A percentile compares a stretch with the other conserved stretches of the same genome.
Evolutionary conservation across 495 filamentous ascomycete genomes (phyloP).

Genomic region (Tuber melanosporum): DNA sequence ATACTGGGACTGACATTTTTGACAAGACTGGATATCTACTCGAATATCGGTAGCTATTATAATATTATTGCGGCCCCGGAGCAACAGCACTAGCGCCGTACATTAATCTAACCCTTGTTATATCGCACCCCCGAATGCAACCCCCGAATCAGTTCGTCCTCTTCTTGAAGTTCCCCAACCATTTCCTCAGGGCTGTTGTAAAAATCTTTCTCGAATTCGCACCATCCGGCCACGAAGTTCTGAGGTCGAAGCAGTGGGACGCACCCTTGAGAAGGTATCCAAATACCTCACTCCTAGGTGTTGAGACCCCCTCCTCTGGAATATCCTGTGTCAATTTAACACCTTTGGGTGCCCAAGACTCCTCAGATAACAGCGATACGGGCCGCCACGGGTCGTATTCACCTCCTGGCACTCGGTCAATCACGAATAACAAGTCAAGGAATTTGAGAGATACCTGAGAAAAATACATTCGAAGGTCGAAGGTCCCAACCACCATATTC

Average conservation of each 20-base stretch:
- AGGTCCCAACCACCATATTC: constrained; percentile 53
- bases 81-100: not conserved
- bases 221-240: constrained; percentile 23
- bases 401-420: constrained; percentile 28
- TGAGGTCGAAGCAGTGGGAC: constrained; percentile 53
- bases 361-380: constrained; percentile 48
- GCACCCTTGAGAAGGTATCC: constrained; percentile 49
- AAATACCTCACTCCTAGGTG: constrained; percentile 46
- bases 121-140: not conserved
- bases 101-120: not conserved
- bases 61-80: not conserved
- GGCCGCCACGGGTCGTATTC: constrained; percentile 56
- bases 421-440: not conserved
- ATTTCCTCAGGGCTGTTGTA: constrained; percentile 55
- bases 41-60: not conserved
- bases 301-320: constrained; percentile 48
- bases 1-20: not conserved
- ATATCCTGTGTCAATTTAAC: constrained; percentile 43
- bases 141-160: not conserved
- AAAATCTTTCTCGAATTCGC: constrained; percentile 25
- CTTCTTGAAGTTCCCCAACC: constrained; percentile 47
- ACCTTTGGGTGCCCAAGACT: constrained; percentile 45
- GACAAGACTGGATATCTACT: not conserved
- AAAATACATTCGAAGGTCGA: constrained; percentile 55
- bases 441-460: constrained; percentile 13